Evolutionary conservation across 805 yeast species (phyloP).

Genomic region (Yueomyces sp.): DNA sequence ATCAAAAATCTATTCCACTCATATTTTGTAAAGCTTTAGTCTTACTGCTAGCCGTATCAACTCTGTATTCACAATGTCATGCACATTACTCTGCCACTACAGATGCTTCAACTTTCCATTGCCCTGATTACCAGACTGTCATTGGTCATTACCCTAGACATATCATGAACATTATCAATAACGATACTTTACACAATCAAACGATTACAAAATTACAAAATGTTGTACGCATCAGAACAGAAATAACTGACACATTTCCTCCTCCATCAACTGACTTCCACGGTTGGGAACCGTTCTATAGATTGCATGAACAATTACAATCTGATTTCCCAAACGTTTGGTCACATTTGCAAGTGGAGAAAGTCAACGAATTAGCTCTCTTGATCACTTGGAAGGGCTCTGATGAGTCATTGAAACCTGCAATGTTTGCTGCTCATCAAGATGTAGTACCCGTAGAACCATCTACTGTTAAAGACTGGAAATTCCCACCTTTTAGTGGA

Average conservation of each 20-base stretch:
- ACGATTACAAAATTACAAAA: slow-evolving; percentile 36
- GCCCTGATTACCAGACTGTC: background rate
- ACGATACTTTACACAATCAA: slow-evolving; percentile 5
- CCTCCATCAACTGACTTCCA: slow-evolving; percentile 16
- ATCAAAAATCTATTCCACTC: no score
- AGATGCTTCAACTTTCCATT: background rate
- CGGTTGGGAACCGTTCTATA: slow-evolving; percentile 31
- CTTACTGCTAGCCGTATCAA: no score
- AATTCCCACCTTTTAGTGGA: slow-evolving; percentile 52
- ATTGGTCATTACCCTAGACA: background rate
- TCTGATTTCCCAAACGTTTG: slow-evolving; percentile 44
- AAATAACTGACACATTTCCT: slow-evolving; percentile 39
- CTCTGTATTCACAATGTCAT: no score
- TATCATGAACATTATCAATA: background rate
- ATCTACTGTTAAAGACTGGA: slow-evolving; percentile 50
- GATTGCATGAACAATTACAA: slow-evolving; percentile 41
- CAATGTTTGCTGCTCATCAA: slow-evolving; percentile 65
- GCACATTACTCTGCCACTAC: no score
- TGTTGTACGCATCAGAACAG: slow-evolving; percentile 56
- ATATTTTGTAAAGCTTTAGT: no score
- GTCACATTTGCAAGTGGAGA: slow-evolving; percentile 33
- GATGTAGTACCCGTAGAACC: slow-evolving; percentile 72
- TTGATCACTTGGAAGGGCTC: slow-evolving; percentile 55
- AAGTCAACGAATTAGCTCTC: slow-evolving; percentile 52
- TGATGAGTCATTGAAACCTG: slow-evolving; percentile 40